phyloP scores from a whole-genome alignment of 176 grass and related monocot genomes.

The Eragrostis curvula region DNA sequence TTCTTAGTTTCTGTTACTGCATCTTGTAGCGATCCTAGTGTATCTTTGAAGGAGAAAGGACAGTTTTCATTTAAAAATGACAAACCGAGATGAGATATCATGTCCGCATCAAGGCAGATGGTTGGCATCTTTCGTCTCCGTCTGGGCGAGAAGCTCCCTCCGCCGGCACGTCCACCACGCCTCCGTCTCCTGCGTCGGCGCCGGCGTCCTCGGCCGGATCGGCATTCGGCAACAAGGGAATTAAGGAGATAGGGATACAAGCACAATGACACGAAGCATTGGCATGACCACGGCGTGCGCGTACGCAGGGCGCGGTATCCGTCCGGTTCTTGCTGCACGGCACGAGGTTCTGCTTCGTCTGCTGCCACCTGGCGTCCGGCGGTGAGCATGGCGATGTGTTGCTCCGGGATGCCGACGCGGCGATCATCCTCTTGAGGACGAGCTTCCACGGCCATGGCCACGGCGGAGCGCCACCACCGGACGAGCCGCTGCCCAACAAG shows the following conservation, averaged over 20 bases:
- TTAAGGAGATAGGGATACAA: no score
- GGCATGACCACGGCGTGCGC: not conserved
- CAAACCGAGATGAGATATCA: no score
- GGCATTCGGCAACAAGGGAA: no score
- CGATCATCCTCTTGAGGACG: conserved; percentile 58
- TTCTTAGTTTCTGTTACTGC: no score
- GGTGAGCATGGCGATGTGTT: conserved; percentile 54
- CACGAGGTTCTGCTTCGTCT: conserved; percentile 92
- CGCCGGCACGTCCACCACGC: conserved; percentile 47
- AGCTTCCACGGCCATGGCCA: conserved; percentile 32
- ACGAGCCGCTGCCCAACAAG: conserved; percentile 47
- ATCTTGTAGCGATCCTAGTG: no score
- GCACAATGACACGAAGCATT: not conserved
- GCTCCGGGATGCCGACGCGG: conserved; percentile 63
- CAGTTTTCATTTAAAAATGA: no score
- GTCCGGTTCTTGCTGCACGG: conserved; percentile 74
- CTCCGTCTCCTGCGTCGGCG: conserved; percentile 53
- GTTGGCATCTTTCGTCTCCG: conserved; percentile 69
- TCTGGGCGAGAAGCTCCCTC: conserved; percentile 67
- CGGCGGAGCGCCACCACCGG: not conserved
- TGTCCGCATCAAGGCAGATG: conserved; percentile 55
- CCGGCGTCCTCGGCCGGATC: conserved; percentile 75
- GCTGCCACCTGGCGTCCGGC: conserved; percentile 89
- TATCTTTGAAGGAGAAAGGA: no score
- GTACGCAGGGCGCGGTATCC: conserved; percentile 74